A percentile compares a stretch with the other conserved stretches of the same genome.
Evolutionary conservation across 495 filamentous ascomycete species (phyloP).

Genomic region (Collariella sp.): DNA sequence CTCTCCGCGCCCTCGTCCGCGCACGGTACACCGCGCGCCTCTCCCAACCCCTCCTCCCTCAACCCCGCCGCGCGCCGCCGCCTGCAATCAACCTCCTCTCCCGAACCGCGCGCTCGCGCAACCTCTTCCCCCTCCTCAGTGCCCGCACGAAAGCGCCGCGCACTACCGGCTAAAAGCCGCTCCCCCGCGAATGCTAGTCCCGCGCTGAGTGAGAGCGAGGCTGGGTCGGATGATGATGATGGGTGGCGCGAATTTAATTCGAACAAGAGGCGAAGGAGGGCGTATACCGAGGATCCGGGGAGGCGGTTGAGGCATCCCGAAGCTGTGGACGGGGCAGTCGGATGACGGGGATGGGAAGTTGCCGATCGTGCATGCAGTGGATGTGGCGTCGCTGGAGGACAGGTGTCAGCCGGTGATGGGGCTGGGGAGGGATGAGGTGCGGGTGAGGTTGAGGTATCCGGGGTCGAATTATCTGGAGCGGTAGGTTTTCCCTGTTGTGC

Average conservation of each 20-base stretch:
- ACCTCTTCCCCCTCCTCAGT: neutral
- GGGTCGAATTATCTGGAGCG: slow-evolving; percentile 58
- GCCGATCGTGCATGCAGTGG: slow-evolving; percentile 55
- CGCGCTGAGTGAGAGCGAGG: slow-evolving; percentile 23
- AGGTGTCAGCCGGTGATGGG: slow-evolving; percentile 41
- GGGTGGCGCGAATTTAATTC: slow-evolving; percentile 29
- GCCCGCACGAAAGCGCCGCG: slow-evolving; percentile 24
- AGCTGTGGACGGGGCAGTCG: slow-evolving; percentile 35
- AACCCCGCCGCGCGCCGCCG: neutral
- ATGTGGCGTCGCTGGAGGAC: slow-evolving; percentile 49
- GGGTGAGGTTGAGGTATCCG: slow-evolving; percentile 62
- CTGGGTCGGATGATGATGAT: slow-evolving; percentile 26
- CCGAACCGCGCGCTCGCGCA: neutral
- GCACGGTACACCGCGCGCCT: slow-evolving; percentile 7
- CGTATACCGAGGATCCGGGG: slow-evolving; percentile 39
- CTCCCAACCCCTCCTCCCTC: slow-evolving; percentile 2
- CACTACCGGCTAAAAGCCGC: neutral
- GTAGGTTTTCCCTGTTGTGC: slow-evolving; percentile 53
- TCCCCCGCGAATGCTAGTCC: slow-evolving; percentile 25
- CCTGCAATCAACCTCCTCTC: slow-evolving; percentile 8
- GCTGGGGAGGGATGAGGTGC: slow-evolving; percentile 43
- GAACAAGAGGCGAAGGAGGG: slow-evolving; percentile 27
- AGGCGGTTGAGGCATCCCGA: slow-evolving; percentile 52
- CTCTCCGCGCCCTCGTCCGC: neutral
- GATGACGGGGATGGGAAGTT: slow-evolving; percentile 35